Evolutionary conservation across 495 filamentous ascomycete genomes (phyloP).

Genomic region (Podospora anserina): DNA sequence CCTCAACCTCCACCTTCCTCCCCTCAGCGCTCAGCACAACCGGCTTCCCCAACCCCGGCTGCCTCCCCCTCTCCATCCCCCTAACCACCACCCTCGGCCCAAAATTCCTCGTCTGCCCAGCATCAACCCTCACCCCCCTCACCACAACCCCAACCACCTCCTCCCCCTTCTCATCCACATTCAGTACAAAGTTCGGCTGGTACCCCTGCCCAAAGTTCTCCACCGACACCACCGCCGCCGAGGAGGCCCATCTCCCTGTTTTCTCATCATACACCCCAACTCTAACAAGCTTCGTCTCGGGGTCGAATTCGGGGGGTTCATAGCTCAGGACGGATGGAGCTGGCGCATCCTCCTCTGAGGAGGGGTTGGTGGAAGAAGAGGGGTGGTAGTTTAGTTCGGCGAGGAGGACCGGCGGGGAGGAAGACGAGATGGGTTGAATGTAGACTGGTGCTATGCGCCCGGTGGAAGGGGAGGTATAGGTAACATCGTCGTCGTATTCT

Average conservation of each 20-base stretch:
- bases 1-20: slow-evolving; percentile 51
- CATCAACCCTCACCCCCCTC: slow-evolving; percentile 49
- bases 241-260: slow-evolving; percentile 43
- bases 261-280: slow-evolving; percentile 48
- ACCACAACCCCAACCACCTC: slow-evolving; percentile 41
- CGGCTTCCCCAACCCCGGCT: slow-evolving; percentile 62
- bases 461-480: neutral
- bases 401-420: slow-evolving; percentile 38
- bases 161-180: slow-evolving; percentile 39
- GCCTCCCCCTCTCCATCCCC: slow-evolving; percentile 44
- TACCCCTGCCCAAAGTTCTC: slow-evolving; percentile 55
- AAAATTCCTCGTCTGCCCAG: slow-evolving; percentile 55
- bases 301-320: slow-evolving; percentile 45
- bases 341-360: slow-evolving; percentile 6
- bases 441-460: slow-evolving; percentile 39
- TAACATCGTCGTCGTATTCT: slow-evolving; percentile 12
- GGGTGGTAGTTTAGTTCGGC: slow-evolving; percentile 46
- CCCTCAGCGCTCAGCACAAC: slow-evolving; percentile 62
- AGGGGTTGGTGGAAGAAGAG: neutral
- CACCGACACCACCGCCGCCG: slow-evolving; percentile 44
- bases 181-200: slow-evolving; percentile 47
- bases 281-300: slow-evolving; percentile 40
- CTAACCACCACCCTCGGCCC: slow-evolving; percentile 53
- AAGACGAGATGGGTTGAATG: slow-evolving; percentile 42
- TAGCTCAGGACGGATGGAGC: slow-evolving; percentile 42